Base-by-base conservation (phyloP, 805 yeast species). In the Tanozyma kutaoensis region DNA sequence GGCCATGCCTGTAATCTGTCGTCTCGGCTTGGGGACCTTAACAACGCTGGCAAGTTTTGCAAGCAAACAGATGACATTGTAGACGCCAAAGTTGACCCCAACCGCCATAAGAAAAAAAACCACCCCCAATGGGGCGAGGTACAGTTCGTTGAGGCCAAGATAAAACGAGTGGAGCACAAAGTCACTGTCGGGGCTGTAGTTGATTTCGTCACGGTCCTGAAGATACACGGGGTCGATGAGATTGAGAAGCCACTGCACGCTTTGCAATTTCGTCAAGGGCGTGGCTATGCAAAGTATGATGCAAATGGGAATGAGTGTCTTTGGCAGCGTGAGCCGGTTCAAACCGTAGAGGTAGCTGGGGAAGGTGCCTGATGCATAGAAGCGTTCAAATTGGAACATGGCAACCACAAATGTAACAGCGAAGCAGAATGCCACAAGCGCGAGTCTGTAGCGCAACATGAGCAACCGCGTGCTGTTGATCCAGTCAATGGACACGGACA, bases 371-470 rank as follows among this genome's bases (percentile, higher is more conserved):
- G 42, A 37, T 11, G 15, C 23, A 17, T 14, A 51, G 48, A 19
- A 50, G 34, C 28, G 55, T 43, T 40, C 39, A 27, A 77, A 55
- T 45, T 86, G 96, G 13, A 70, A 39, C 3, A 67, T 39, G 24
- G 77, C 36, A 0, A 68, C 65, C 12, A 70, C 30, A 1, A 71
- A 49, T 1, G 75, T 62, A 12, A 79, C 55, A 22, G 72, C 69
- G 1, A 76, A 57, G 3, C 93, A 85, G 28, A 79, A 63, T 2
- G 85, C 64, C 4, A 80, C 76, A 22, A 78, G 55, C 2, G 80
- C 71, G 10, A 88, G 62, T 41, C 98, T 63, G 48, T 79, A 88
- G 30, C 93, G 61, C 38, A 85, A 57, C 4, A 80, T 76, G 25
- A 86, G 50, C 36, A 78, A 60, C 30, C 74, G 76, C 32, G 86